Base-by-base conservation (phyloP, 371 early-diverging fungal genomes). In the Neoconidiobolus thromboides region DNA sequence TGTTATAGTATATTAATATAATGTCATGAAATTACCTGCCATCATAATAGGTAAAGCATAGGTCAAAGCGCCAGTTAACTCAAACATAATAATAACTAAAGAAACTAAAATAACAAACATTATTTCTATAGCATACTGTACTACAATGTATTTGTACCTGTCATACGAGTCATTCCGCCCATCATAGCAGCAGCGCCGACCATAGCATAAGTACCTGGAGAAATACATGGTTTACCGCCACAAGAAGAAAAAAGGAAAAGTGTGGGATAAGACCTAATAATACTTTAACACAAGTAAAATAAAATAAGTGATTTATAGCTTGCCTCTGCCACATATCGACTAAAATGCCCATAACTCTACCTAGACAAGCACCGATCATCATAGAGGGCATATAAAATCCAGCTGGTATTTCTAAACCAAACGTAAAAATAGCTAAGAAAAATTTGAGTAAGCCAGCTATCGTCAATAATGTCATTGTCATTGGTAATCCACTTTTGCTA, bases 131-230 rank as follows among this genome's bases (percentile, higher is more conserved):
- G 3, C n/a, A 6, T 58, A 15, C 2, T 40, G 49, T 48, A 47
- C 6, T 26, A 26, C 26, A 26, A 26, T 26, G 26, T 26, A 26
- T 26, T 26, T 40, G 46, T 63, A 66, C 66, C 90, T 5, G 96
- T 93, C 69, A 92, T 92, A 61, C 93, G 80, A 0, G 97, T 93
- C 1, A 90, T 85, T 5, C 97, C 95, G 1, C 87, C 85, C 62
- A 96, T 71, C 40, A 84, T 77, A 2, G 94, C 93, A 1, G 92
- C 93, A 0, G 94, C 94, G 4, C 96, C 97, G 1, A 96, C 87
- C 71, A 95, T 78, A 0, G 97, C 93, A 68, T 96, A 96, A 7
- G 89, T 82, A 38, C 95, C 97, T 0, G 93, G 91, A 9, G 85
- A 89, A 7, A 96, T 78, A 67, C 96, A 94, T 43, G 69, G 69